phyloP scores from a whole-genome alignment of 176 grass and related monocot species.

The Miscanthus lutarioriparius region DNA sequence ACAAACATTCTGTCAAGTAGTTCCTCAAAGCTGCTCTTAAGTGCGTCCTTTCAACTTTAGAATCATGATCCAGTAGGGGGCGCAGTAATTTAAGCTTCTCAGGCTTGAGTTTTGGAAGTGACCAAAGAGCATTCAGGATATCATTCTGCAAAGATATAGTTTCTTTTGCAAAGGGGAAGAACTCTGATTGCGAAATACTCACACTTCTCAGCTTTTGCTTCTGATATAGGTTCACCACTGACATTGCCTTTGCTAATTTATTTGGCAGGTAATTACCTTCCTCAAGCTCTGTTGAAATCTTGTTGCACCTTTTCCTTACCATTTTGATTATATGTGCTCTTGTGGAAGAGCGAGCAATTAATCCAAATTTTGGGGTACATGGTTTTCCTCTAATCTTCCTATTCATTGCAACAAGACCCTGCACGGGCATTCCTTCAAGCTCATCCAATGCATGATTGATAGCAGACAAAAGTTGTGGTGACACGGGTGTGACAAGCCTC shows the following conservation, averaged over 20 bases:
- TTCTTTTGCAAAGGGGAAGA: constrained; percentile 34
- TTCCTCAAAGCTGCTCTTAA: constrained; percentile 36
- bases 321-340: constrained; percentile 20
- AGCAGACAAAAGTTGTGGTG: constrained; percentile 39
- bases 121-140: constrained; percentile 53
- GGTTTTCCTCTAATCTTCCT: constrained; percentile 41
- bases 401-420: constrained; percentile 42
- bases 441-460: constrained; percentile 29
- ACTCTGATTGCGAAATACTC: constrained; percentile 43
- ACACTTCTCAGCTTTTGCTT: constrained; percentile 25
- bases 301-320: constrained; percentile 30
- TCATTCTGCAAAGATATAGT: constrained; percentile 37
- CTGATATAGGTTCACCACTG: constrained; percentile 25
- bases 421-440: constrained; percentile 31
- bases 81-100: constrained; percentile 31
- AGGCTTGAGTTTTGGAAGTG: constrained; percentile 9
- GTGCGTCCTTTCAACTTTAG: background rate
- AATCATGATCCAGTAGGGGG: constrained; percentile 29
- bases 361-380: constrained; percentile 6
- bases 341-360: background rate
- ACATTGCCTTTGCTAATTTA: constrained; percentile 42
- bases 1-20: constrained; percentile 48
- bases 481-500: constrained; percentile 26
- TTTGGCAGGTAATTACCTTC: constrained; percentile 38
- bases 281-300: constrained; percentile 23